These are phyloP conservation scores for Trifolium repens DNA, from an alignment of 306 rosid species.

Conservation along the genomic window DNA sequence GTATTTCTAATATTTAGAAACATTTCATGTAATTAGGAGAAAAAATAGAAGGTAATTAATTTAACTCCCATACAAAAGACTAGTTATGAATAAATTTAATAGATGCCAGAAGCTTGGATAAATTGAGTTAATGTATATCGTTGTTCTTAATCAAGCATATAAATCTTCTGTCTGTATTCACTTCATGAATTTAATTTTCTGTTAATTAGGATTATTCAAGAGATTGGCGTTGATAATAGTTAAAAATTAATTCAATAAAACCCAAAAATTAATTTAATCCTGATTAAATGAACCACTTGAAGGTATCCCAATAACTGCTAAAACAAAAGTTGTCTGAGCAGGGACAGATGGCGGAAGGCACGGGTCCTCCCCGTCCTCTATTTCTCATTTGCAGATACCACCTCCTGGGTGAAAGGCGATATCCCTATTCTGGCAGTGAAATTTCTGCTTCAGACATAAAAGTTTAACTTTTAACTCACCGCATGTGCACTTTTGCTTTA, in stretches of 20 bases:
- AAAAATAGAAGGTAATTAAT: background rate
- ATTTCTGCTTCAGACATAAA: conserved; percentile 41
- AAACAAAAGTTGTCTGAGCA: background rate
- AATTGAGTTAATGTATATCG: background rate
- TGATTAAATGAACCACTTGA: background rate
- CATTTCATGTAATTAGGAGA: background rate
- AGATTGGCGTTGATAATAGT: background rate
- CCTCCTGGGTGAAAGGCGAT: conserved; percentile 46
- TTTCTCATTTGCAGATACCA: conserved; percentile 13
- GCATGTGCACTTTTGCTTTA: conserved; percentile 45
- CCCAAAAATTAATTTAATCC: conserved; percentile 2
- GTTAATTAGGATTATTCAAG: background rate
- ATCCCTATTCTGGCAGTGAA: conserved; percentile 40
- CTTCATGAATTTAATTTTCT: background rate
- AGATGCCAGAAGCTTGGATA: background rate
- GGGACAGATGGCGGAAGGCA: background rate
- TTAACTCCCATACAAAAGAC: background rate
- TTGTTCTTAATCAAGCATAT: conserved; percentile 13
- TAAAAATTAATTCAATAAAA: background rate
- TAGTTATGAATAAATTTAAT: background rate
- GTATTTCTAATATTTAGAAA: background rate
- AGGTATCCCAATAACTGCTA: conserved; percentile 12
- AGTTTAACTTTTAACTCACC: conserved; percentile 48
- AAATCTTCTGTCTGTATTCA: background rate
- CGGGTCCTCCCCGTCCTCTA: background rate